These are phyloP conservation scores for Aspergillaceae sp. DNA, from an alignment of 2,329 filamentous ascomycete species.

Conservation along the genomic window DNA sequence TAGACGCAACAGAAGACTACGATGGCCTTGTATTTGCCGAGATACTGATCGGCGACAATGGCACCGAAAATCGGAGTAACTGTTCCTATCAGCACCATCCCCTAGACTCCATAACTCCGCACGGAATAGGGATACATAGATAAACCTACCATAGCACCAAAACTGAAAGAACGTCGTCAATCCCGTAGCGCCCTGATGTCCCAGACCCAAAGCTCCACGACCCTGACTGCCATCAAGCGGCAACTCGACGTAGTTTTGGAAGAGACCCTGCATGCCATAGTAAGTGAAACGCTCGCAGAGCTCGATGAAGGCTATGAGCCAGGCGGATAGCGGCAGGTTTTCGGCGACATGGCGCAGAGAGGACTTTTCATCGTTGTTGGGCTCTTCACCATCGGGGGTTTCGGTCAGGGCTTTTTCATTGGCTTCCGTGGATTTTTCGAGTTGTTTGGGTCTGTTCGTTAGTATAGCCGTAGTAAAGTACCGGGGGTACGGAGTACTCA, in stretches of 20 bases:
- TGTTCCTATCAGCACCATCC: slow-evolving; percentile 3
- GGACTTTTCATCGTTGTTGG: slow-evolving; percentile 44
- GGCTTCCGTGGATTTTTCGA: slow-evolving; percentile 15
- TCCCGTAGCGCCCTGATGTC: slow-evolving; percentile 40
- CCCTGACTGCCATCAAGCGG: slow-evolving; percentile 32
- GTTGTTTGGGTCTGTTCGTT: slow-evolving; percentile 12
- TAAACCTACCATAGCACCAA: slow-evolving; percentile 42
- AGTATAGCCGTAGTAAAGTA: slow-evolving; percentile 6
- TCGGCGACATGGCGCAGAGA: slow-evolving; percentile 47
- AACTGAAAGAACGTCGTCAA: slow-evolving; percentile 48
- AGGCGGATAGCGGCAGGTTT: slow-evolving; percentile 47
- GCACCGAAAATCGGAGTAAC: slow-evolving; percentile 52
- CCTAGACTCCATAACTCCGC: no score
- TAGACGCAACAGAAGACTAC: slow-evolving; percentile 50
- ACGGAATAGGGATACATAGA: no score
- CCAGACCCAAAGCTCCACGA: slow-evolving; percentile 36
- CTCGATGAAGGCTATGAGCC: slow-evolving; percentile 50
- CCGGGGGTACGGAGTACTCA: neutral
- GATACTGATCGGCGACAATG: slow-evolving; percentile 51
- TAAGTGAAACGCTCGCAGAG: slow-evolving; percentile 52
- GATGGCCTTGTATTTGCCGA: slow-evolving; percentile 55
- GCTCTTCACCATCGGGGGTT: slow-evolving; percentile 44
- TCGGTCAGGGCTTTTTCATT: slow-evolving; percentile 23
- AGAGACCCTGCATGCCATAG: slow-evolving; percentile 47
- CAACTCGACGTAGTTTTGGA: slow-evolving; percentile 48